Evolutionary conservation across 1,284 basidiomycete species (phyloP).

Genomic region (Cutaneotrichosporon mucoides): DNA sequence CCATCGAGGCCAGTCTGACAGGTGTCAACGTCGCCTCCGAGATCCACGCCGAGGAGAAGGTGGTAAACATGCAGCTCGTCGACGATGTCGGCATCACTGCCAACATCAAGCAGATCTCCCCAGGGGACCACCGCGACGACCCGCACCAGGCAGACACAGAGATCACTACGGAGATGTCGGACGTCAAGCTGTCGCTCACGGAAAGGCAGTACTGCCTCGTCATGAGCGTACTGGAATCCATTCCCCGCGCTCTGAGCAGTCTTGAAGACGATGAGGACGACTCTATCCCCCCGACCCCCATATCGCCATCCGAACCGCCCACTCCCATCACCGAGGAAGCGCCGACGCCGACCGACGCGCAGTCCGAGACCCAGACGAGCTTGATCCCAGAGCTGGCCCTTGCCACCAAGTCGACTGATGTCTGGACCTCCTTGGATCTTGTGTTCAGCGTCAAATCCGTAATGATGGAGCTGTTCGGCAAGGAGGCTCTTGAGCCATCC

Average conservation of each 20-base stretch:
- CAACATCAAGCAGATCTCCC: constrained; percentile 59
- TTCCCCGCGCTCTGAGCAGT: constrained; percentile 62
- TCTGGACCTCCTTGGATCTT: constrained; percentile 70
- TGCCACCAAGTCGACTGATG: constrained; percentile 23
- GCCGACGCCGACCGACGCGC: neutral
- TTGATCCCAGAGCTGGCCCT: constrained; percentile 54
- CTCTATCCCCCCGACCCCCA: constrained; percentile 22
- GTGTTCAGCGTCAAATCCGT: constrained; percentile 70
- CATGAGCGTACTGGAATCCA: constrained; percentile 65
- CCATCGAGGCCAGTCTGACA: constrained; percentile 70
- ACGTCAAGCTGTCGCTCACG: constrained; percentile 83
- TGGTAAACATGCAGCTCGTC: constrained; percentile 73
- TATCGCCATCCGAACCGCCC: constrained; percentile 13
- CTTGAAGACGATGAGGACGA: constrained; percentile 42
- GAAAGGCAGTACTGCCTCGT: constrained; percentile 83
- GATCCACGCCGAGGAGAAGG: constrained; percentile 54
- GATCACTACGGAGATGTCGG: constrained; percentile 64
- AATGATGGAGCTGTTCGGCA: constrained; percentile 88
- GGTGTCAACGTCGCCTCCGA: constrained; percentile 82
- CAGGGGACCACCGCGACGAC: constrained; percentile 50
- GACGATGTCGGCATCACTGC: constrained; percentile 82
- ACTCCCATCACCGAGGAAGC: constrained; percentile 8
- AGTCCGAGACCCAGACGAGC: constrained; percentile 35
- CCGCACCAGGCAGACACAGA: constrained; percentile 63
- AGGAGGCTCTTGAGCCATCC: constrained; percentile 58